Base-by-base conservation (phyloP, 1,284 basidiomycete species). In the Apiotrichum gracile region DNA sequence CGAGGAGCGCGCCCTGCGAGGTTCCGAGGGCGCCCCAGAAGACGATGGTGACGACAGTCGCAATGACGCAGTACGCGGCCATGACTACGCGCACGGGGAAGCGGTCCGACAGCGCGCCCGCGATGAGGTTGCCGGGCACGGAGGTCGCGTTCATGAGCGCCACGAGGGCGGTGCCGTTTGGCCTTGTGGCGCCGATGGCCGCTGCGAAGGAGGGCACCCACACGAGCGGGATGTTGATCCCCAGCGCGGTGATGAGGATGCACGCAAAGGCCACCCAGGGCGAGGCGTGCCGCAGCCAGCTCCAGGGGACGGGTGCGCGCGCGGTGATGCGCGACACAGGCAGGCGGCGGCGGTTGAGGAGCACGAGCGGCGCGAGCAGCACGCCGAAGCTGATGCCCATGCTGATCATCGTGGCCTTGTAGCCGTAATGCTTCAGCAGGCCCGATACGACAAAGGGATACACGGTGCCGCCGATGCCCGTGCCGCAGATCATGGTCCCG, bases 1-100 rank as follows among this genome's bases (percentile, higher is more conserved):
- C 56, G 1, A 68, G 56, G 12, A 72, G 53, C 4, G 62, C 48
- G 12, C 50, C 61, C n/a, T 59, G 41, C 13, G 60, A 58, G 12
- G 67, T 69, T 0, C 68, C 68, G 49, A 75, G 65, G 1, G 74
- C 65, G 2, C 75, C 75, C 73, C 75, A 76, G 27, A 76, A 55
- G 26, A 72, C 55, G 21, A 72, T 61, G 47, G 70, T 73, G 1
- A 69, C 51, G 3, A 39, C 5, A 6, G n/a, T 21, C 19, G 38
- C 38, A 0, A 70, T 46, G 13, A 68, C 37, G 2, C 70, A 62
- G 4, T 65, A 61, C 0, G 66, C 67, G 4, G 67, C 38, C 27
- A 76, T 61, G 37, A 70, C 69, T 35, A 60, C 37, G 14, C 61
- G 61, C 12, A 71, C 50, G 0, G 69, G 65, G 27, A 61, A 54